Conservation (phyloP, 2,329 filamentous ascomycete species). For the Hypoxylon sp. region DNA sequence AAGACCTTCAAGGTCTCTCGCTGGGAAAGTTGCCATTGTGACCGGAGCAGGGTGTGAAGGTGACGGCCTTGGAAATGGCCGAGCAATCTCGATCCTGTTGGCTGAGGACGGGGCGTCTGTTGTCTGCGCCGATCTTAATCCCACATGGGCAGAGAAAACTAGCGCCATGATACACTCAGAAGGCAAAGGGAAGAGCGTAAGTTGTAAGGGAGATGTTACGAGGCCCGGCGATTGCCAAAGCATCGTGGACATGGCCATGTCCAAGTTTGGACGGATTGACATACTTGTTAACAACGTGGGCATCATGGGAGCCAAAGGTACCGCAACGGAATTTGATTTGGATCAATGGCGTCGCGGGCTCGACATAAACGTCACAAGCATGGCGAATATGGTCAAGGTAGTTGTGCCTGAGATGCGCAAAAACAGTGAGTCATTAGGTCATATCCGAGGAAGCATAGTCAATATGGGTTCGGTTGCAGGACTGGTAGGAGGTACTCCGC, state of each 20-base stretch:
- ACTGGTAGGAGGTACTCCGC: constrained; percentile 62
- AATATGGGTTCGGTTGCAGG: constrained; percentile 76
- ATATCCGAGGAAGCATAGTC: constrained; percentile 67
- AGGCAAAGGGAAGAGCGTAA: constrained; percentile 58
- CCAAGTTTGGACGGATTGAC: constrained; percentile 70
- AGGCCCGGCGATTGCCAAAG: constrained; percentile 65
- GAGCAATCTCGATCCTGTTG: constrained; percentile 71
- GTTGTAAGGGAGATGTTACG: constrained; percentile 70
- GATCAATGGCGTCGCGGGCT: constrained; percentile 69
- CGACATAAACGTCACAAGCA: constrained; percentile 74
- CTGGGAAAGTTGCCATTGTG: constrained; percentile 66
- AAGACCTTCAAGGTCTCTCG: constrained; percentile 58
- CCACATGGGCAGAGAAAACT: constrained; percentile 66
- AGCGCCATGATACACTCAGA: constrained; percentile 65
- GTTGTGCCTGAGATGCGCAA: constrained; percentile 72
- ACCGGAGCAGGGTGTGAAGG: constrained; percentile 71
- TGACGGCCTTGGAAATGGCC: constrained; percentile 73
- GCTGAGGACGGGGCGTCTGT: constrained; percentile 72
- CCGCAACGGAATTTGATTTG: constrained; percentile 73
- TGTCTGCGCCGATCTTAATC: constrained; percentile 70
- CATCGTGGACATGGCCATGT: constrained; percentile 59
- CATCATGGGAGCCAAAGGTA: constrained; percentile 70
- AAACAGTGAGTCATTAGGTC: constrained; percentile 60
- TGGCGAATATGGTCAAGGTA: constrained; percentile 75
- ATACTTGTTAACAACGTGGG: constrained; percentile 78